Evolutionary conservation across 768 basidiomycete species (phyloP).

Genomic region (Collybia sordida): DNA sequence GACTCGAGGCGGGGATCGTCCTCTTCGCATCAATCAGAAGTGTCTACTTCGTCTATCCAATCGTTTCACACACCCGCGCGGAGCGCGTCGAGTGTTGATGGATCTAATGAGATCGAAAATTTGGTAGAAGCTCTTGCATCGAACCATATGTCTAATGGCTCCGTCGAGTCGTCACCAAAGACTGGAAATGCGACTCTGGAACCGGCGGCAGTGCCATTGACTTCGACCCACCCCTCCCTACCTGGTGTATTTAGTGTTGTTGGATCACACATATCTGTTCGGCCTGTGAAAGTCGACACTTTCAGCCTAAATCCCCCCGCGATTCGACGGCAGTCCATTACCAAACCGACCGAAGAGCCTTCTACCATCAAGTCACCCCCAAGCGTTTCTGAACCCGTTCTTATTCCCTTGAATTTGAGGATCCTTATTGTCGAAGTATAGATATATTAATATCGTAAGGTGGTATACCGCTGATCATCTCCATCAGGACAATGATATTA

Average conservation of each 20-base stretch:
- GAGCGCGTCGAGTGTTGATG: conserved; percentile 21
- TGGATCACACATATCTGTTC: conserved; percentile 27
- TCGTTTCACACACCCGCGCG: conserved; percentile 19
- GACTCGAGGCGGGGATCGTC: conserved; percentile 5
- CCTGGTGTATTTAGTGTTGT: conserved; percentile 21
- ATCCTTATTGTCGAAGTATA: conserved; percentile 70
- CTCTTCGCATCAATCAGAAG: conserved; percentile 15
- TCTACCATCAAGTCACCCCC: neutral
- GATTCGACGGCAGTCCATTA: conserved; percentile 5
- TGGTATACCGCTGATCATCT: neutral
- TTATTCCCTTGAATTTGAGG: conserved; percentile 28
- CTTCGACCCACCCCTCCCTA: neutral
- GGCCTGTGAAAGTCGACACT: conserved; percentile 35
- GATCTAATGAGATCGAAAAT: conserved; percentile 35
- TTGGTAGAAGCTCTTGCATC: conserved; percentile 49
- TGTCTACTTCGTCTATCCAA: conserved; percentile 19
- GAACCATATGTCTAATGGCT: conserved; percentile 20
- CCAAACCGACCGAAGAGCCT: neutral
- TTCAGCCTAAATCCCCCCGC: conserved; percentile 16
- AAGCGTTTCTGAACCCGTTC: neutral
- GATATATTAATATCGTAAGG: neutral
- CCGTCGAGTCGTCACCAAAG: conserved; percentile 7
- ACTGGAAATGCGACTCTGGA: neutral
- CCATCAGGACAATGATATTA: conserved; percentile 70
- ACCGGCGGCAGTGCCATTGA: neutral